phyloP scores from a whole-genome alignment of 1,139 yeast species.

The Hanseniaspora gamundiae region DNA sequence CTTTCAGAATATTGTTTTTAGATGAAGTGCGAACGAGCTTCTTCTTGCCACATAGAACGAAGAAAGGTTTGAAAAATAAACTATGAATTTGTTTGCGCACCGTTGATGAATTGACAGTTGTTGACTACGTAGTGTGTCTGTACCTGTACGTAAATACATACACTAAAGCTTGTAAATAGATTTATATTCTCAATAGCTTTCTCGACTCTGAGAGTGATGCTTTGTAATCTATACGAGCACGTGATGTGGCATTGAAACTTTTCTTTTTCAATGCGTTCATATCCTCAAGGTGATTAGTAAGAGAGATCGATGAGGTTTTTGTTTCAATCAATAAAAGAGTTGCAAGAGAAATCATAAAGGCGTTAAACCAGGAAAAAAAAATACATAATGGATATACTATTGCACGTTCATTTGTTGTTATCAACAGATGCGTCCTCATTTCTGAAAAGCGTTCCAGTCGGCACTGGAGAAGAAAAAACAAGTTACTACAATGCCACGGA shows the following conservation, averaged over 20 bases:
- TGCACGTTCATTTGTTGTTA: constrained; percentile 16
- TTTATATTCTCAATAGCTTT: too few relatives aligned
- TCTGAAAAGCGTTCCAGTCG: constrained; percentile 5
- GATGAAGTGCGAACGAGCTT: background rate
- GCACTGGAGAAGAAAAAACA: constrained; percentile 4
- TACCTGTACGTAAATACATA: background rate
- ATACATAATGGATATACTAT: constrained; percentile 12
- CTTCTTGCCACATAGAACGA: background rate
- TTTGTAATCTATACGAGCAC: too few relatives aligned
- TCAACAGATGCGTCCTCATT: constrained; percentile 12
- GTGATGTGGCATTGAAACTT: too few relatives aligned
- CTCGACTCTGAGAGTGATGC: too few relatives aligned
- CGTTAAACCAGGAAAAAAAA: background rate
- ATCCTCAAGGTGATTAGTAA: too few relatives aligned
- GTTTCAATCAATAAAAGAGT: too few relatives aligned
- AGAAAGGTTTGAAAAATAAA: background rate
- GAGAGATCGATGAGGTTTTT: too few relatives aligned
- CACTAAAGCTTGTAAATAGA: background rate
- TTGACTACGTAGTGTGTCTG: too few relatives aligned
- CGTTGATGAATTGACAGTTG: too few relatives aligned
- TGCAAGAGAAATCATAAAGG: too few relatives aligned
- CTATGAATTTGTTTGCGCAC: too few relatives aligned
- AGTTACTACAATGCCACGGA: constrained; percentile 7
- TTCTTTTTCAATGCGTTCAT: too few relatives aligned
- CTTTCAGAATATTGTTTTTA: background rate